Conservation (phyloP, 371 early-diverging fungal species). For the Mucor circinelloides region DNA sequence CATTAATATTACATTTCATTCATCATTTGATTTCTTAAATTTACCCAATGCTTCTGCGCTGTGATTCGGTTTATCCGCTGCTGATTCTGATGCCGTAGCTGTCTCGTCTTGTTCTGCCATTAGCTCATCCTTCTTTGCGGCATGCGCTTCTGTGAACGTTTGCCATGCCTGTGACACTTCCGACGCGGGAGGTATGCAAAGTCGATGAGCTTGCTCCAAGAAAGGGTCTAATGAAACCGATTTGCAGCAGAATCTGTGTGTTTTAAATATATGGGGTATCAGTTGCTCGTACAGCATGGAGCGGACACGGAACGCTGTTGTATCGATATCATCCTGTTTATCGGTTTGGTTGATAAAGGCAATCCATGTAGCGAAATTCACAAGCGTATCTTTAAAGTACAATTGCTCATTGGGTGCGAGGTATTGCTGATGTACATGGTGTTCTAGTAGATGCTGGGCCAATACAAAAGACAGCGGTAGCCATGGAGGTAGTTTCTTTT, state of each 20-base stretch:
- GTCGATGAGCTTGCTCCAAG: conserved; percentile 9
- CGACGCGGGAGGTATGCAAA: conserved; percentile 7
- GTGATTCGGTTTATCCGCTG: background rate
- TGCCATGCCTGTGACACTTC: conserved; percentile 25
- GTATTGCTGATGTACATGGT: conserved; percentile 28
- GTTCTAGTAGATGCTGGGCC: conserved; percentile 28
- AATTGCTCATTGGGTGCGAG: conserved; percentile 33
- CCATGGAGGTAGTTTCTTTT: conserved; percentile 15
- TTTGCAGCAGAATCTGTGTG: conserved; percentile 43
- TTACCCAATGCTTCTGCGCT: background rate
- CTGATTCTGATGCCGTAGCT: background rate
- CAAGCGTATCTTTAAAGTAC: conserved; percentile 46
- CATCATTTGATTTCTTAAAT: background rate
- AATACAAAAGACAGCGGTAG: conserved; percentile 28
- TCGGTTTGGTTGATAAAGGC: conserved; percentile 45
- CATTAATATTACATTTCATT: background rate
- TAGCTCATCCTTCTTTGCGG: background rate
- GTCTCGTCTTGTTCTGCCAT: background rate
- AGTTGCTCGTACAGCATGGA: conserved; percentile 77
- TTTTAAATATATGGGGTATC: conserved; percentile 54
- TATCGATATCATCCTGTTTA: conserved; percentile 16
- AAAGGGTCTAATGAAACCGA: conserved; percentile 5
- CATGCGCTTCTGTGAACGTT: conserved; percentile 9
- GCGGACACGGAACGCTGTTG: conserved; percentile 65
- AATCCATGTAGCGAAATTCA: conserved; percentile 48